A percentile compares a stretch with the other conserved stretches of the same genome.
These are phyloP conservation scores for Boletus sp. DNA, from an alignment of 768 basidiomycete species.

Conservation along the genomic window DNA sequence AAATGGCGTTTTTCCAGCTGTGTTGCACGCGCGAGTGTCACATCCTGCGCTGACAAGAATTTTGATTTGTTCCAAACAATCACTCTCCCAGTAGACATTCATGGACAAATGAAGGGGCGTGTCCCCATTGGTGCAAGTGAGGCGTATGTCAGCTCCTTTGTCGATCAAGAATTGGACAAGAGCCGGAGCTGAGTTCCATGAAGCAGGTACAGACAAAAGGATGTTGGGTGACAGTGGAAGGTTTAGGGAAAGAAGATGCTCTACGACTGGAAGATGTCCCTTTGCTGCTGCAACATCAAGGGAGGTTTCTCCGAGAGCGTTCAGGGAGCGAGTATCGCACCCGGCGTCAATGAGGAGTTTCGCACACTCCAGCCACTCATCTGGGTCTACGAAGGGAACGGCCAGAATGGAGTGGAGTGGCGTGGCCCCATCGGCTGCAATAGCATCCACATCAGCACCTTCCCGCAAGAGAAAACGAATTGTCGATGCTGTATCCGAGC, in stretches of 20 bases:
- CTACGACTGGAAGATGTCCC: background rate
- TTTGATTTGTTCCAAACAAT: background rate
- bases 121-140: background rate
- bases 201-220: background rate
- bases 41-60: background rate
- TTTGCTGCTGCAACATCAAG: background rate
- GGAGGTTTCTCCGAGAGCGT: background rate
- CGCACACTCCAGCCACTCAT: background rate
- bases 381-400: too few relatives aligned
- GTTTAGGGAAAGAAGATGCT: background rate
- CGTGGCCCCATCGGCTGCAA: background rate
- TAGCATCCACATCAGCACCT: background rate
- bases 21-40: background rate
- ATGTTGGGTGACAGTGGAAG: background rate
- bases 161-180: too few relatives aligned
- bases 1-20: background rate
- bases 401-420: background rate
- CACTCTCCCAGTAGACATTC: background rate
- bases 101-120: background rate
- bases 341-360: background rate
- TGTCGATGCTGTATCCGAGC: background rate
- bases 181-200: too few relatives aligned
- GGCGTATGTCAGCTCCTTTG: background rate
- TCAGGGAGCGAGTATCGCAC: background rate
- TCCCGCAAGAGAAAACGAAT: background rate